Conservation (phyloP, 83 land plant genomes). For the Picea engelmannii region DNA sequence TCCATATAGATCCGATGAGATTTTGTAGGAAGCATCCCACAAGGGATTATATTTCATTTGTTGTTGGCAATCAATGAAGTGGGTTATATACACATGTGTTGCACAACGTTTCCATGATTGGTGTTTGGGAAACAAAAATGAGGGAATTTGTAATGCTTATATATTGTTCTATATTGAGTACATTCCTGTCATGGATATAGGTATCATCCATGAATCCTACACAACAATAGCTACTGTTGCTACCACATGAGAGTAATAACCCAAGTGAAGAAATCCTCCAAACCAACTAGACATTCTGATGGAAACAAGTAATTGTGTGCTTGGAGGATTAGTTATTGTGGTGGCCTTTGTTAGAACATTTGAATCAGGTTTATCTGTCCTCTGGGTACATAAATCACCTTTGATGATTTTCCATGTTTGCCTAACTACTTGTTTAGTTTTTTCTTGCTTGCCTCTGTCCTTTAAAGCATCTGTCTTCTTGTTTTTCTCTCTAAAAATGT, state of each 20-base stretch:
- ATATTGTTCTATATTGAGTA: not conserved
- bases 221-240: no score
- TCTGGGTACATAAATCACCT: not conserved
- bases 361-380: no score
- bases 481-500: not conserved
- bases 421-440: not conserved
- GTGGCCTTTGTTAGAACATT: no score
- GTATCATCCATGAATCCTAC: not conserved
- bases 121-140: not conserved
- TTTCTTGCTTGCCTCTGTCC: not conserved
- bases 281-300: no score
- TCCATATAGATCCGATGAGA: not conserved
- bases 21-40: not conserved
- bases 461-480: slow-evolving; percentile 3
- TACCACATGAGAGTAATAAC: not conserved
- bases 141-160: not conserved
- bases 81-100: slow-evolving; percentile 10
- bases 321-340: no score
- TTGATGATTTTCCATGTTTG: not conserved
- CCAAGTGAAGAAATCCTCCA: no score
- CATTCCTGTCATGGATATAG: not conserved
- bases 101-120: slow-evolving; percentile 1
- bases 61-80: slow-evolving; percentile 10
- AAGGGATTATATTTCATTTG: slow-evolving; percentile 10
- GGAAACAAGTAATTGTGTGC: no score